These are phyloP conservation scores for Raphanus sativus DNA, from an alignment of 345 rosid species.

Conservation along the genomic window DNA sequence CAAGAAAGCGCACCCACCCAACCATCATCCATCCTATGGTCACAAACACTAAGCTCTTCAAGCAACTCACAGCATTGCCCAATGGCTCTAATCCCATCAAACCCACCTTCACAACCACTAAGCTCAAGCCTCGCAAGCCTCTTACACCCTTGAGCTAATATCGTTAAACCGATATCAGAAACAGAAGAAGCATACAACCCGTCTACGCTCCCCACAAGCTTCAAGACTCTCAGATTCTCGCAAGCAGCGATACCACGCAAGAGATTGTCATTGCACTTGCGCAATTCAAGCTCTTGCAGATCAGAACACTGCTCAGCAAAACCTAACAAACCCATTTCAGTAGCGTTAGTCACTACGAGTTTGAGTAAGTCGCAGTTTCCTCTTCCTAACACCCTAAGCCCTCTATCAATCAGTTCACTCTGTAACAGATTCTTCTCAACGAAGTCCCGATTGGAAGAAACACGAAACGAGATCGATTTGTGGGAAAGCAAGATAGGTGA, in stretches of 20 bases:
- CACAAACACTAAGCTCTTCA: constrained; percentile 64
- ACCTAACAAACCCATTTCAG: constrained; percentile 64
- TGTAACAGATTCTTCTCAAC: constrained; percentile 56
- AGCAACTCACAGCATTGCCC: constrained; percentile 94
- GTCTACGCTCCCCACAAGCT: constrained; percentile 59
- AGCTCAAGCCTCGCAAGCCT: constrained; percentile 88
- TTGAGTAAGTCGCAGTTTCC: constrained; percentile 68
- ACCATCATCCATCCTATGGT: constrained; percentile 92
- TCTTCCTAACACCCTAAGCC: constrained; percentile 54
- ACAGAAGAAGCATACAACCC: constrained; percentile 68
- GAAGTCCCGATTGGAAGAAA: constrained; percentile 39
- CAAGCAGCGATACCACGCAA: constrained; percentile 81
- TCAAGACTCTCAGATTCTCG: constrained; percentile 74
- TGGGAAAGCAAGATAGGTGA: constrained; percentile 54
- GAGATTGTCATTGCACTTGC: constrained; percentile 63
- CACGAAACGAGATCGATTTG: constrained; percentile 44
- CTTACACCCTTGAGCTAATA: constrained; percentile 91
- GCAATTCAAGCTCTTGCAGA: constrained; percentile 79
- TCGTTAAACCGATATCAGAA: constrained; percentile 88
- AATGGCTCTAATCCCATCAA: constrained; percentile 90
- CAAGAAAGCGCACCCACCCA: constrained; percentile 86
- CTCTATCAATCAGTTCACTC: constrained; percentile 59
- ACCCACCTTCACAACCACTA: constrained; percentile 87
- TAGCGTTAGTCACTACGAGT: constrained; percentile 65
- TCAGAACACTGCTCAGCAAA: constrained; percentile 64